Evolutionary conservation across 2,329 filamentous ascomycete species (phyloP).

Genomic region (Clonostachys byssicola): DNA sequence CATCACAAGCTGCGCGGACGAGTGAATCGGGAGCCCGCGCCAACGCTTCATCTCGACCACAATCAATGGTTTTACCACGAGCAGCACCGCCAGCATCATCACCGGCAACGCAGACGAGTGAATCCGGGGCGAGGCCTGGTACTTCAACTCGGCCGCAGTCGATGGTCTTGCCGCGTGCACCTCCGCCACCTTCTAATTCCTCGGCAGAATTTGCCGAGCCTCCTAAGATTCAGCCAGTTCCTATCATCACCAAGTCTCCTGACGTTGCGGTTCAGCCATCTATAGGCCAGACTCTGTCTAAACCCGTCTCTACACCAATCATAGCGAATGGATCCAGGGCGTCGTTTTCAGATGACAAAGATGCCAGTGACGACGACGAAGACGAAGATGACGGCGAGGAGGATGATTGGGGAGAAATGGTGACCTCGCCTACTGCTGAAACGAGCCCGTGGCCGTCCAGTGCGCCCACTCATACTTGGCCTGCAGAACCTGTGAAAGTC

Average conservation of each 20-base stretch:
- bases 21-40: conserved; percentile 2
- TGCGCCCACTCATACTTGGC: not conserved
- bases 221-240: no score
- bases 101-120: not conserved
- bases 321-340: no score
- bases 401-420: conserved; percentile 60
- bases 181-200: no score
- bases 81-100: not conserved
- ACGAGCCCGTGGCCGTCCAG: not conserved
- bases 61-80: not conserved
- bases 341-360: not conserved
- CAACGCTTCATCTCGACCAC: not conserved
- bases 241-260: no score
- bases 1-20: conserved; percentile 2
- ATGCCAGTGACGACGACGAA: not conserved
- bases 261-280: no score
- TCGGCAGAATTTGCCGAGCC: no score
- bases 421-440: conserved; percentile 24
- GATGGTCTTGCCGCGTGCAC: conserved; percentile 1
- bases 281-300: no score
- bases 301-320: no score
- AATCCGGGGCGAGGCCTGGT: no score
- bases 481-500: not conserved
- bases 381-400: conserved; percentile 34
- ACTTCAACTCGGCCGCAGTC: conserved; percentile 7